These are phyloP conservation scores for Evernia prunastri DNA, from an alignment of 495 filamentous ascomycete genomes.

Conservation along the genomic window DNA sequence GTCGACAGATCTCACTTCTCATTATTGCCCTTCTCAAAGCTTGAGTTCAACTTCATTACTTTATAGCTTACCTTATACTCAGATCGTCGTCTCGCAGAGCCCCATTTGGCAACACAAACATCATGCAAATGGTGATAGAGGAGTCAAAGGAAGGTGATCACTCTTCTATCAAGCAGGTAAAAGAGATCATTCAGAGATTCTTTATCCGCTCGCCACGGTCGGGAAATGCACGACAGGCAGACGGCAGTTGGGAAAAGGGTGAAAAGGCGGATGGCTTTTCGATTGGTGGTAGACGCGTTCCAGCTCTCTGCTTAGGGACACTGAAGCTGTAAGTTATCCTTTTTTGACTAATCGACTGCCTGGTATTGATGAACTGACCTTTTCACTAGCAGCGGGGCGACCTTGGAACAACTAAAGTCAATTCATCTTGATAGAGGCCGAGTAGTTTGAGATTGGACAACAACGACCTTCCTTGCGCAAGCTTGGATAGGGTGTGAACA, in stretches of 20 bases:
- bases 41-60: not conserved
- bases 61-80: not conserved
- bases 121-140: too few species aligned
- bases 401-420: constrained; percentile 8
- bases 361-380: not conserved
- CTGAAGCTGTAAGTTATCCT: constrained; percentile 9
- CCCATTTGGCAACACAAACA: not conserved
- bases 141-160: constrained; percentile 14
- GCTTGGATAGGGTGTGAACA: constrained; percentile 13
- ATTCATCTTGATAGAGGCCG: constrained; percentile 6
- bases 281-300: constrained; percentile 4
- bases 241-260: constrained; percentile 11
- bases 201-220: constrained; percentile 7
- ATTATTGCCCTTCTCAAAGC: too few species aligned
- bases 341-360: not conserved
- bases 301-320: constrained; percentile 12
- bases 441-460: constrained; percentile 1
- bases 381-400: constrained; percentile 6
- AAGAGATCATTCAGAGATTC: constrained; percentile 17
- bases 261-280: constrained; percentile 1
- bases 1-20: too few species aligned
- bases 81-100: not conserved
- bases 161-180: constrained; percentile 10
- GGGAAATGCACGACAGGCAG: constrained; percentile 14
- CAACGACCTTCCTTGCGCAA: constrained; percentile 2